Conservation (phyloP, 2,329 filamentous ascomycete genomes). For the Didymella segeticola region DNA sequence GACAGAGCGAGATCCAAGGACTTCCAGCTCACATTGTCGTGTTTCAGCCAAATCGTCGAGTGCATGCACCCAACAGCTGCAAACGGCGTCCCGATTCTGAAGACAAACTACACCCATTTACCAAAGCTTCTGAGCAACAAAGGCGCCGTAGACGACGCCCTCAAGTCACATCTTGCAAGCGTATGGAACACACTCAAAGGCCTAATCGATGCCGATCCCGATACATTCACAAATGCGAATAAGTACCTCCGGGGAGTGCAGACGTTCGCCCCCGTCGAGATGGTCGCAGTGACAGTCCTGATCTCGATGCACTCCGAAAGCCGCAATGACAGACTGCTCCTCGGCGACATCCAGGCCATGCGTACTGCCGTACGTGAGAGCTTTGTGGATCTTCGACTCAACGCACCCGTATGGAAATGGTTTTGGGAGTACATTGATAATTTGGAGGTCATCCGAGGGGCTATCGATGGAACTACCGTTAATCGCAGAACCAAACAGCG, state of each 20-base stretch:
- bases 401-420: constrained; percentile 34
- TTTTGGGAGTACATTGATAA: constrained; percentile 43
- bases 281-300: constrained; percentile 43
- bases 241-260: constrained; percentile 34
- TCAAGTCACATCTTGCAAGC: constrained; percentile 41
- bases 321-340: constrained; percentile 34
- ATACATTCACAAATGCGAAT: constrained; percentile 40
- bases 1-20: constrained; percentile 39
- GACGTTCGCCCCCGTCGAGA: constrained; percentile 48
- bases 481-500: constrained; percentile 6
- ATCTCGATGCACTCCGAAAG: constrained; percentile 42
- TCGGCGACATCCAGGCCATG: constrained; percentile 40
- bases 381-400: constrained; percentile 40
- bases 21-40: constrained; percentile 44
- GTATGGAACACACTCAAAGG: constrained; percentile 43
- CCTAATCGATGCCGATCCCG: constrained; percentile 33
- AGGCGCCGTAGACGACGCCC: constrained; percentile 32
- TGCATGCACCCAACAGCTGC: constrained; percentile 33
- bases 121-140: constrained; percentile 39
- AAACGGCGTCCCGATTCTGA: constrained; percentile 35
- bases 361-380: constrained; percentile 35
- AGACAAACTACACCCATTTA: constrained; percentile 26
- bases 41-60: constrained; percentile 49
- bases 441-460: constrained; percentile 34
- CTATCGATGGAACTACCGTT: constrained; percentile 31